These are phyloP conservation scores for Aspergillus glaucus DNA, from an alignment of 2,329 filamentous ascomycete species.

Conservation along the genomic window DNA sequence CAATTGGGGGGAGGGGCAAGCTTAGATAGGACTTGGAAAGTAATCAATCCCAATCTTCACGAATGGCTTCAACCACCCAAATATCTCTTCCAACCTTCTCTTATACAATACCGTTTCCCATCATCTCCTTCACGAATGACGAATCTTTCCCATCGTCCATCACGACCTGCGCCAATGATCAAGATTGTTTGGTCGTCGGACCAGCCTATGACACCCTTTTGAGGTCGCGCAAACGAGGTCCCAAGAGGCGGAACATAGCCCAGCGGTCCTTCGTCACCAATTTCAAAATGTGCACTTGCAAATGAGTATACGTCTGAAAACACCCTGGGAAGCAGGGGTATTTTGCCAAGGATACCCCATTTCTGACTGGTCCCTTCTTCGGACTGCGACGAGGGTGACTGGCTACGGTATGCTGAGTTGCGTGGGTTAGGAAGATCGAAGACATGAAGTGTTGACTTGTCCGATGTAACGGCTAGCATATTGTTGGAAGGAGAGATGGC, in stretches of 20 bases:
- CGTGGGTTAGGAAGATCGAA: constrained; percentile 66
- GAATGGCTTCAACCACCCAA: constrained; percentile 38
- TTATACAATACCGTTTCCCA: constrained; percentile 59
- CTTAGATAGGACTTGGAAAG: constrained; percentile 8
- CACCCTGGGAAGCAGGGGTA: constrained; percentile 76
- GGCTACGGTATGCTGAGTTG: constrained; percentile 27
- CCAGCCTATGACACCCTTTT: constrained; percentile 85
- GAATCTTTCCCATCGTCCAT: constrained; percentile 86
- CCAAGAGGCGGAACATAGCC: constrained; percentile 45
- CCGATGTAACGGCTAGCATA: constrained; percentile 83
- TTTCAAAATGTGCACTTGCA: constrained; percentile 71
- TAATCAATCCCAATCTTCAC: constrained; percentile 1
- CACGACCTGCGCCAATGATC: constrained; percentile 70
- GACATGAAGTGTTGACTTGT: constrained; percentile 92
- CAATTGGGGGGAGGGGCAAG: neutral
- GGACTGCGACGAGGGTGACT: constrained; percentile 25
- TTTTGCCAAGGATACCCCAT: constrained; percentile 77
- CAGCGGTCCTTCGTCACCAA: constrained; percentile 62
- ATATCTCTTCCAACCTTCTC: constrained; percentile 80
- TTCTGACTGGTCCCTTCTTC: constrained; percentile 58
- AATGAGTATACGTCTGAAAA: constrained; percentile 90
- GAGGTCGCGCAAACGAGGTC: constrained; percentile 52
- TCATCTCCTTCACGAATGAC: constrained; percentile 62
- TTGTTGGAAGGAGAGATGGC: constrained; percentile 77
- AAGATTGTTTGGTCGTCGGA: constrained; percentile 65